phyloP scores from a whole-genome alignment of 192 early-diverging fungal genomes.

The Geosiphon pyriformis region DNA sequence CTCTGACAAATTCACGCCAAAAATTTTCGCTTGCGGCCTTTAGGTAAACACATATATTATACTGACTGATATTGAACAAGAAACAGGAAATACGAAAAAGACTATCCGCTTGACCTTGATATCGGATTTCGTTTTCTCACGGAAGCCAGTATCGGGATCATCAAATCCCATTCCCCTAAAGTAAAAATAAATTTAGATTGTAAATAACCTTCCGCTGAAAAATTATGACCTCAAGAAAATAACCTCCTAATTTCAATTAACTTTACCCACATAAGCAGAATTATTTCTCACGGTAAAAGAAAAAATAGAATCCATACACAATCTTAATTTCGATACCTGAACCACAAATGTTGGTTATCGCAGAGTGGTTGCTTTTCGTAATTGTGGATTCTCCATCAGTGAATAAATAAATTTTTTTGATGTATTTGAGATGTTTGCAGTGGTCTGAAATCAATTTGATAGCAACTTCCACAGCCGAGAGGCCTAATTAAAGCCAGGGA shows the following conservation, averaged over 20 bases:
- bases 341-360: slow-evolving; percentile 23
- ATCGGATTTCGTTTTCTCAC: slow-evolving; percentile 19
- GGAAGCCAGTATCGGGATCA: slow-evolving; percentile 23
- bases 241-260: too few species aligned
- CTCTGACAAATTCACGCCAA: slow-evolving; percentile 36
- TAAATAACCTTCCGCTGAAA: neutral
- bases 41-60: neutral
- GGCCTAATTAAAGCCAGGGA: slow-evolving; percentile 38
- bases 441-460: slow-evolving; percentile 45
- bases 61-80: neutral
- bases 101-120: slow-evolving; percentile 12
- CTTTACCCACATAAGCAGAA: too few species aligned
- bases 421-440: slow-evolving; percentile 57
- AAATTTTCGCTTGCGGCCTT: slow-evolving; percentile 49
- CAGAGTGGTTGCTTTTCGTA: slow-evolving; percentile 38
- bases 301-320: slow-evolving; percentile 40
- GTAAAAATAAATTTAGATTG: neutral
- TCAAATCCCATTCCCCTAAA: slow-evolving; percentile 9
- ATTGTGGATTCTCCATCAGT: slow-evolving; percentile 52
- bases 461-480: slow-evolving; percentile 58
- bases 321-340: slow-evolving; percentile 35
- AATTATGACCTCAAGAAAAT: too few species aligned
- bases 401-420: slow-evolving; percentile 59
- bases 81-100: neutral
- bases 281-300: too few species aligned